Evolutionary conservation across 2,329 filamentous ascomycete species (phyloP).

Genomic region (Paracoccidioides brasiliensis): DNA sequence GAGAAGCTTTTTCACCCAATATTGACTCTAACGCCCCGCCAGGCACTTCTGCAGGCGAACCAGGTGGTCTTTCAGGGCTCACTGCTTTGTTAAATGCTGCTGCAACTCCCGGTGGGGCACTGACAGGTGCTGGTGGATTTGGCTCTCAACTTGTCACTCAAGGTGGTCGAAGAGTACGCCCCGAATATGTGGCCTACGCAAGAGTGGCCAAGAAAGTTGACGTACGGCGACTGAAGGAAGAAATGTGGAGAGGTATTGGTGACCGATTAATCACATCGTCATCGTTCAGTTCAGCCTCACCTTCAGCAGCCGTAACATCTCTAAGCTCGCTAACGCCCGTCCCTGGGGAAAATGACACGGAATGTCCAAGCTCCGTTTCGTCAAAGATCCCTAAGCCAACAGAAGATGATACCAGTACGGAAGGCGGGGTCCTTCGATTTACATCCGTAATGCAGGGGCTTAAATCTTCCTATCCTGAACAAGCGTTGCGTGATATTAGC

Average conservation of each 20-base stretch:
- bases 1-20: constrained; percentile 35
- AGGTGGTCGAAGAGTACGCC: constrained; percentile 42
- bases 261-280: constrained; percentile 28
- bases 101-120: constrained; percentile 25
- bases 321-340: not conserved
- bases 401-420: constrained; percentile 8
- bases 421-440: constrained; percentile 57
- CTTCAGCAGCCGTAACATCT: constrained; percentile 7
- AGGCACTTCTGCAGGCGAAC: constrained; percentile 21
- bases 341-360: not conserved
- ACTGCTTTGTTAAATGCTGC: constrained; percentile 29
- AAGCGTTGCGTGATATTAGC: constrained; percentile 84
- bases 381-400: constrained; percentile 23
- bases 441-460: constrained; percentile 84
- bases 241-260: constrained; percentile 52
- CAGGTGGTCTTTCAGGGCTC: constrained; percentile 24
- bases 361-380: constrained; percentile 18
- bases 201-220: constrained; percentile 55
- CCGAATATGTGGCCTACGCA: constrained; percentile 54
- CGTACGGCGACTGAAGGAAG: constrained; percentile 49
- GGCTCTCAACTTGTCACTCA: constrained; percentile 51
- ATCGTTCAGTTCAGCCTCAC: constrained; percentile 15
- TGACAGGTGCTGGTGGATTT: constrained; percentile 45
- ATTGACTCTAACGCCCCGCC: constrained; percentile 20
- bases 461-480: constrained; percentile 71